Conservation (phyloP, 257 asterid species). For the Parsonsia alboflavescens region DNA sequence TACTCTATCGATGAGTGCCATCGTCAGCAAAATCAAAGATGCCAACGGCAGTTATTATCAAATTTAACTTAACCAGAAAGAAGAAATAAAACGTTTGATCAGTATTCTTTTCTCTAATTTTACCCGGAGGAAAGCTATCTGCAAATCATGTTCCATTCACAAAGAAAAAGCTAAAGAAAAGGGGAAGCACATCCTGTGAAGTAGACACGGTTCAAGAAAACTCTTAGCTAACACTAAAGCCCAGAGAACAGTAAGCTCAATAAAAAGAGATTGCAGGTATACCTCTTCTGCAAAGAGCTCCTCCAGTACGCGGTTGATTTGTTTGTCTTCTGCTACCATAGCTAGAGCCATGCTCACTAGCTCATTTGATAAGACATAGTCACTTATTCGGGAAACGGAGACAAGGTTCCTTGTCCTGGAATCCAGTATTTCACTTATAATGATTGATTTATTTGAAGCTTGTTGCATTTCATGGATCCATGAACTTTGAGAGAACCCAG, state of each 20-base stretch:
- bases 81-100: background rate
- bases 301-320: conserved; percentile 87
- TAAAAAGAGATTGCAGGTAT: conserved; percentile 5
- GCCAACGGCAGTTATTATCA: background rate
- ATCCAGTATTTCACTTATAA: conserved; percentile 93
- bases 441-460: conserved; percentile 90
- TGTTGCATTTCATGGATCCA: conserved; percentile 98
- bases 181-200: background rate
- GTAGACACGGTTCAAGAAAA: background rate
- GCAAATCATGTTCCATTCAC: background rate
- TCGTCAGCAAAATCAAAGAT: background rate
- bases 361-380: conserved; percentile 89
- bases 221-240: background rate
- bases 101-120: background rate
- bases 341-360: conserved; percentile 99
- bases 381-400: conserved; percentile 90
- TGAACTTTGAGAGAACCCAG: conserved; percentile 87
- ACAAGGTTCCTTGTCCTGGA: conserved; percentile 95
- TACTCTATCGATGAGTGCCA: background rate
- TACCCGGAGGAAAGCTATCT: background rate
- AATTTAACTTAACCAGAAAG: background rate
- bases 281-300: conserved; percentile 98
- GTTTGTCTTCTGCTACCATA: conserved; percentile 98
- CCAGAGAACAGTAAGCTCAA: background rate
- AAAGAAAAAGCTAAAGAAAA: background rate